phyloP scores from a whole-genome alignment of 352 stramenopile genomes.

The Phytophthora idaei region DNA sequence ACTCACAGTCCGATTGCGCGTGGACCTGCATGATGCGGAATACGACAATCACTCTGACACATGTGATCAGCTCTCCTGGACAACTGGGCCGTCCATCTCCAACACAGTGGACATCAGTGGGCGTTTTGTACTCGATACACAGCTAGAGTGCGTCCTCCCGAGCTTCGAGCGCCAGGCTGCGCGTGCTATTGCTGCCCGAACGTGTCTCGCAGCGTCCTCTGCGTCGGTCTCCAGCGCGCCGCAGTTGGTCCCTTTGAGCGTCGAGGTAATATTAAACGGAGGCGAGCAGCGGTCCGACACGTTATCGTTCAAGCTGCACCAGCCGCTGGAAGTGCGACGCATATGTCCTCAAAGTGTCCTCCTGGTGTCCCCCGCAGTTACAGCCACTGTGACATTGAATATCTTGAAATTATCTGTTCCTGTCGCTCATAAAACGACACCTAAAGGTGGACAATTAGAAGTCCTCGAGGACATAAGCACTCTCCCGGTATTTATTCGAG shows the following conservation, averaged over 20 bases:
- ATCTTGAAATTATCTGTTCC: conserved; percentile 52
- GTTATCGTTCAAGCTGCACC: conserved; percentile 55
- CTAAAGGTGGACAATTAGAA: conserved; percentile 11
- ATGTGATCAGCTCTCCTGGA: conserved; percentile 4
- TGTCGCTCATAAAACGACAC: conserved; percentile 11
- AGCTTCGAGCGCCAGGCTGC: conserved; percentile 49
- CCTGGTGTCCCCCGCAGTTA: conserved; percentile 47
- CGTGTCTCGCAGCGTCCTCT: conserved; percentile 50
- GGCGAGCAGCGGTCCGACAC: conserved; percentile 55
- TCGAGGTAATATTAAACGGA: conserved; percentile 70
- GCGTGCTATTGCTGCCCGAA: conserved; percentile 41
- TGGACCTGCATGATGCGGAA: conserved; percentile 26
- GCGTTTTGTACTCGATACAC: conserved; percentile 59
- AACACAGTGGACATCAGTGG: conserved; percentile 45
- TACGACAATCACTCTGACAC: conserved; percentile 2
- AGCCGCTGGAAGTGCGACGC: conserved; percentile 51
- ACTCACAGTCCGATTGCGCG: conserved; percentile 62
- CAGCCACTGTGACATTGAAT: conserved; percentile 55
- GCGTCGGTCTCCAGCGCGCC: conserved; percentile 49
- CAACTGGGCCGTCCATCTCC: conserved; percentile 2
- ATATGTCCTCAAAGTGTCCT: conserved; percentile 67
- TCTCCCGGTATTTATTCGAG: conserved; percentile 60
- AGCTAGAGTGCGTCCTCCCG: conserved; percentile 64
- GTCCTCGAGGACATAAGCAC: conserved; percentile 46
- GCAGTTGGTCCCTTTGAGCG: conserved; percentile 48